phyloP scores from a whole-genome alignment of 768 basidiomycete species.

The Lactarius sp. region DNA sequence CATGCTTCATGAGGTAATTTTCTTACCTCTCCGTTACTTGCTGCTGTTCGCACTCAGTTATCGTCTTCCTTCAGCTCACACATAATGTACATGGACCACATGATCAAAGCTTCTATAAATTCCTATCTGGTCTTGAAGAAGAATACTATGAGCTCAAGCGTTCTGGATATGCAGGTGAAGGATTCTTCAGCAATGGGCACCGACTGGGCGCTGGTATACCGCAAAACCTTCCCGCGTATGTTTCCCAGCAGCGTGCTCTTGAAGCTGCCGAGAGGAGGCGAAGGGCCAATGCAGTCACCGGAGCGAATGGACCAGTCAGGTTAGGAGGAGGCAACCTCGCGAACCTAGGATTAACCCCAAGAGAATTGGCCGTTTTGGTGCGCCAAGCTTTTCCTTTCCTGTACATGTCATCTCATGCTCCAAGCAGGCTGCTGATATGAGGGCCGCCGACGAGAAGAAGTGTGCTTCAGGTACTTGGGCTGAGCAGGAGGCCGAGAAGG shows the following conservation, averaged over 20 bases:
- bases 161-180: constrained; percentile 86
- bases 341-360: constrained; percentile 46
- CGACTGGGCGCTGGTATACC: constrained; percentile 63
- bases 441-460: constrained; percentile 64
- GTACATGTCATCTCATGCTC: not conserved
- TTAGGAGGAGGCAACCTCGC: constrained; percentile 51
- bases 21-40: not conserved
- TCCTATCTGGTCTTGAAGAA: constrained; percentile 66
- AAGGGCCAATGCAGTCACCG: constrained; percentile 40
- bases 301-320: constrained; percentile 45
- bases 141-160: constrained; percentile 78
- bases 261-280: constrained; percentile 77
- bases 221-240: constrained; percentile 60
- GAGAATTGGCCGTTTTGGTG: constrained; percentile 71
- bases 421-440: constrained; percentile 80
- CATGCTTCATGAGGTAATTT: constrained; percentile 81
- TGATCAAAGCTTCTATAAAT: constrained; percentile 78
- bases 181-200: constrained; percentile 75
- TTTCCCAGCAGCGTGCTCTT: constrained; percentile 63
- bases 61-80: constrained; percentile 52
- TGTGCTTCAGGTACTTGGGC: constrained; percentile 63
- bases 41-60: constrained; percentile 3
- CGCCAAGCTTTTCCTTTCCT: constrained; percentile 27
- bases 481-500: constrained; percentile 61
- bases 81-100: constrained; percentile 90